Evolutionary conservation across 148 eudicot genomes (phyloP), one percentile per base, ranked within the genome.

Genomic region (Rhododendron griersonianum): DNA sequence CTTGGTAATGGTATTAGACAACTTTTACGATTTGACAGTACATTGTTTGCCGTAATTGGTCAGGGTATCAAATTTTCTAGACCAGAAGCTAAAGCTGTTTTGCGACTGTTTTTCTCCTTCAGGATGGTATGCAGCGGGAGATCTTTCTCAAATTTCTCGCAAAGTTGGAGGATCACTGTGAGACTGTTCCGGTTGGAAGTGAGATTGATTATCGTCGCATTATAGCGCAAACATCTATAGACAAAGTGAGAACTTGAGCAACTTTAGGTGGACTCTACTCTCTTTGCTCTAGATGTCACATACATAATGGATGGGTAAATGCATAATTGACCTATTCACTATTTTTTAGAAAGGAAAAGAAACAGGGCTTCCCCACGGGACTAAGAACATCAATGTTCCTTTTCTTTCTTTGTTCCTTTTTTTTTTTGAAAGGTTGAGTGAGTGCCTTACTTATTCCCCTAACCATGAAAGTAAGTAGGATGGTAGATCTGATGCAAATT

Each of bases 101-200:
- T 25, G 33, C 11, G 21, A 81, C 53, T 44, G 71, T 37, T 83
- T 30, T 87, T 83, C 81, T 85, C 63, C 11, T 90, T 82, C 92
- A 97, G 99, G 99, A 97, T 87, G 98, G 99, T 75, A 97, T 97
- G 99, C 99, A 97, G 88, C 88, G 89, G 84, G 99, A 94, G 89
- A 93, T 97, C 81, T 97, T 97, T 86, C 89, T 89, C 71, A 90
- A 92, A 73, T 87, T 97, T 84, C 87, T 95, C 28, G 90, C 89
- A 50, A 93, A 92, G 83, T 81, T 97, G 85, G 96, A 93, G 83
- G 90, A 95, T 23, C 98, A 97, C 63, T 93, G 96, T 91, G 91
- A 93, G 81, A 93, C 82, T 90, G 90, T 93, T 90, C 86, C 89
- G 67, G 92, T 97, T 86, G 99, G 97, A 78, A 95, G 95, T 90